Evolutionary conservation across 495 filamentous ascomycete species (phyloP).

Genomic region (Xylaria palmicola): DNA sequence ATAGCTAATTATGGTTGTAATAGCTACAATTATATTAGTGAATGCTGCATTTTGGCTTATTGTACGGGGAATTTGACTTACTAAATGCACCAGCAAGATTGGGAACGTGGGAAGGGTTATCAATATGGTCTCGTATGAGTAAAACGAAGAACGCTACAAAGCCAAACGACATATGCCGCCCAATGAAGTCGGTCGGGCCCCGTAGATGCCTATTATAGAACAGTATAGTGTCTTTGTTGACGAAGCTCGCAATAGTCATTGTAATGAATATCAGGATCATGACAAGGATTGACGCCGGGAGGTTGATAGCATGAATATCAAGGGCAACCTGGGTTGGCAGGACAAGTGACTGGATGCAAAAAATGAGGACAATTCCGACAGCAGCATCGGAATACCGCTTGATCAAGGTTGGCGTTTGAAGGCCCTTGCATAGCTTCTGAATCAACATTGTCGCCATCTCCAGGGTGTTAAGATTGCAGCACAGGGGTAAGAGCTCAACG

Average conservation of each 20-base stretch:
- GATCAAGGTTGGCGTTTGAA: conserved; percentile 19
- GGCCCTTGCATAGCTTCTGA: conserved; percentile 22
- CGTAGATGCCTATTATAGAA: conserved; percentile 37
- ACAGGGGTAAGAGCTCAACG: conserved; percentile 15
- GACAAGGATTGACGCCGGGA: conserved; percentile 29
- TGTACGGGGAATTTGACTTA: conserved; percentile 18
- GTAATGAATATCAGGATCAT: conserved; percentile 22
- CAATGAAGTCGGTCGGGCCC: conserved; percentile 41
- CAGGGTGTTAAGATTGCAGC: conserved; percentile 9
- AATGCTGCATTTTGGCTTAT: background rate
- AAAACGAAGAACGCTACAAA: conserved; percentile 48
- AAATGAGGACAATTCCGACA: conserved; percentile 22
- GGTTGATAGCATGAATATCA: conserved; percentile 24
- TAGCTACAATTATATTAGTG: conserved; percentile 19
- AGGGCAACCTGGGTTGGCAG: conserved; percentile 24
- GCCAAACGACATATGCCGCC: conserved; percentile 50
- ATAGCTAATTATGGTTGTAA: conserved; percentile 23
- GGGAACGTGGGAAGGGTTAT: conserved; percentile 30
- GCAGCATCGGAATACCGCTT: conserved; percentile 28
- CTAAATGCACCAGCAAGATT: conserved; percentile 40
- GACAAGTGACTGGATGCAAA: conserved; percentile 22
- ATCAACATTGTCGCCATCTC: conserved; percentile 17
- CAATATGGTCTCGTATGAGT: conserved; percentile 39
- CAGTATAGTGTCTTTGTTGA: conserved; percentile 17
- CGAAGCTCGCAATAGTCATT: conserved; percentile 20